Conservation (phyloP, 2,329 filamentous ascomycete genomes). For the Meredithiella fracta region DNA sequence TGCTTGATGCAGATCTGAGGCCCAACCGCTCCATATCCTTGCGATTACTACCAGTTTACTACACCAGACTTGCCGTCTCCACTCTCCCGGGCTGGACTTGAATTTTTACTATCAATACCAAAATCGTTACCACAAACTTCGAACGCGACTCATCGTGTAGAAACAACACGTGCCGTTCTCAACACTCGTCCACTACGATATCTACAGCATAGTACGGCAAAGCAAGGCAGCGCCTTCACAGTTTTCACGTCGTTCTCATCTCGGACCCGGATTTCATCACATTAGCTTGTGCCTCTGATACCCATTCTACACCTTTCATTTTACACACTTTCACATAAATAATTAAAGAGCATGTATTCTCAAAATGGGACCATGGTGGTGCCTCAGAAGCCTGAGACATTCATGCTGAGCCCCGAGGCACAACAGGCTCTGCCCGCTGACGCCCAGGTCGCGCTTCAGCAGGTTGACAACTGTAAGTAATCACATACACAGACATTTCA, state of each 20-base stretch:
- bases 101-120: constrained; percentile 4
- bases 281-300: neutral
- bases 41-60: neutral
- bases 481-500: no score
- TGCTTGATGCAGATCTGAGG: constrained; percentile 8
- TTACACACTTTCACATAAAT: neutral
- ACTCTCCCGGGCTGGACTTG: constrained; percentile 16
- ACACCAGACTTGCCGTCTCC: neutral
- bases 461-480: constrained; percentile 84
- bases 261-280: neutral
- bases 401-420: constrained; percentile 93
- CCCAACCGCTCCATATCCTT: neutral
- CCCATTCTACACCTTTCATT: constrained; percentile 1
- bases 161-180: constrained; percentile 4
- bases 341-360: constrained; percentile 46
- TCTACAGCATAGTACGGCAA: neutral
- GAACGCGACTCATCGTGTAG: constrained; percentile 4
- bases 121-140: constrained; percentile 2
- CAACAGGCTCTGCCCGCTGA: constrained; percentile 93
- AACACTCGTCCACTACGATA: constrained; percentile 11
- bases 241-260: neutral
- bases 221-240: constrained; percentile 5
- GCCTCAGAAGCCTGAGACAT: constrained; percentile 93
- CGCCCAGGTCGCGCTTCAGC: constrained; percentile 90
- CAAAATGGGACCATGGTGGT: constrained; percentile 78